phyloP scores from a whole-genome alignment of 164 flowering plant genomes.

The Pachysandra terminalis region DNA sequence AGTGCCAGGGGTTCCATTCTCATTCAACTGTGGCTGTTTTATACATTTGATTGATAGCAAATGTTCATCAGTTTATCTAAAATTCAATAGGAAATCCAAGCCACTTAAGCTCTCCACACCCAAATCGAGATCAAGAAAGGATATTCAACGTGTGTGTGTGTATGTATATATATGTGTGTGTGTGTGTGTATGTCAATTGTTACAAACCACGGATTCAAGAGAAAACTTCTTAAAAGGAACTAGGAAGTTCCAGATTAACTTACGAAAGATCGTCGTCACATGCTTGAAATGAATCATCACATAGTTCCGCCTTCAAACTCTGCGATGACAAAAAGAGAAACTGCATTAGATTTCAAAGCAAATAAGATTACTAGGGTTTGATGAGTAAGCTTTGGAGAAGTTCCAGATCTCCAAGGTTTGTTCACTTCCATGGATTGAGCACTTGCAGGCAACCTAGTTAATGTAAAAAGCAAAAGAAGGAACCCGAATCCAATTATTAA shows the following conservation, averaged over 20 bases:
- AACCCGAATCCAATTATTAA: no score
- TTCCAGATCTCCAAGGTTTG: neutral
- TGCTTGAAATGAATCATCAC: conserved; percentile 16
- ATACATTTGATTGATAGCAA: no score
- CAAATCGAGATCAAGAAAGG: no score
- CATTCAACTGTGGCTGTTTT: no score
- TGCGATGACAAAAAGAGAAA: conserved; percentile 16
- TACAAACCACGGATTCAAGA: neutral
- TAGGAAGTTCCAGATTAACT: conserved; percentile 7
- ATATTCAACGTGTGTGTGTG: no score
- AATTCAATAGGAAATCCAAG: no score
- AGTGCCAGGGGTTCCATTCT: no score
- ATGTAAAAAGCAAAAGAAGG: neutral
- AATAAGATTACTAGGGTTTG: neutral
- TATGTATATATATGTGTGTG: no score
- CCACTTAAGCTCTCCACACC: no score
- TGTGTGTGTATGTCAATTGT: no score
- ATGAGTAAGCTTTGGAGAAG: no score
- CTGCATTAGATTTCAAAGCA: neutral
- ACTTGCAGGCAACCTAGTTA: neutral
- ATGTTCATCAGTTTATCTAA: no score
- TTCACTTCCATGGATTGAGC: neutral
- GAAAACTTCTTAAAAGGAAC: neutral
- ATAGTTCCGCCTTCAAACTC: conserved; percentile 43
- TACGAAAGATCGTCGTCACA: conserved; percentile 48